These are phyloP conservation scores for Neurospora sp. DNA, from an alignment of 495 filamentous ascomycete genomes.

Conservation along the genomic window DNA sequence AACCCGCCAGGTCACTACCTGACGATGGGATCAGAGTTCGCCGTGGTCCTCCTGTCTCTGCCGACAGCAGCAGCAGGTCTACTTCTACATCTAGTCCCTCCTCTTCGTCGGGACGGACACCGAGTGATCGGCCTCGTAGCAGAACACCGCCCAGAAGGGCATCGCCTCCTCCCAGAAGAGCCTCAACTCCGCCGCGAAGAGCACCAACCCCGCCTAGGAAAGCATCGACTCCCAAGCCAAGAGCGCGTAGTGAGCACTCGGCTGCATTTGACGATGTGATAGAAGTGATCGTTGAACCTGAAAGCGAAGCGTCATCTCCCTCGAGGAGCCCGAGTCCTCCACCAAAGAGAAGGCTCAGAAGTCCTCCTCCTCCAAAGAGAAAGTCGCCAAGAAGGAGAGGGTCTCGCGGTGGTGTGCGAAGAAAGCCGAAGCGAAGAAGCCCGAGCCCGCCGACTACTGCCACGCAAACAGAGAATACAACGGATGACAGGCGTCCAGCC, in stretches of 20 bases:
- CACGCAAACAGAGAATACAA: constrained; percentile 12
- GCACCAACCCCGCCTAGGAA: background rate
- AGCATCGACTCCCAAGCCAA: constrained; percentile 13
- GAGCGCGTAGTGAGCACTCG: constrained; percentile 4
- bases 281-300: constrained; percentile 28
- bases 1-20: constrained; percentile 14
- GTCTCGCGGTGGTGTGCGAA: constrained; percentile 3
- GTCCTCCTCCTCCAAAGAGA: constrained; percentile 8
- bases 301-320: constrained; percentile 17
- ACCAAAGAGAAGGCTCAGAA: background rate
- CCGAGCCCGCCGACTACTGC: constrained; percentile 3
- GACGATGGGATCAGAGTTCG: constrained; percentile 17
- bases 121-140: background rate
- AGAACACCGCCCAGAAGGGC: background rate
- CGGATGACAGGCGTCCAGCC: constrained; percentile 10
- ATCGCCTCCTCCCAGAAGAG: background rate
- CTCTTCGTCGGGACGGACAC: constrained; percentile 18
- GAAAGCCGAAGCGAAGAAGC: constrained; percentile 9
- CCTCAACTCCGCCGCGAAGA: constrained; percentile 11
- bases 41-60: constrained; percentile 2
- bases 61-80: constrained; percentile 14
- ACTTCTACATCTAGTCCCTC: constrained; percentile 20
- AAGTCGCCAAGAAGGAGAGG: constrained; percentile 16
- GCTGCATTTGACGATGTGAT: constrained; percentile 40
- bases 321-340: background rate